Evolutionary conservation across 2,329 filamentous ascomycete genomes (phyloP), one percentile per base, ranked within the genome.

Genomic region (Coniella vitis): DNA sequence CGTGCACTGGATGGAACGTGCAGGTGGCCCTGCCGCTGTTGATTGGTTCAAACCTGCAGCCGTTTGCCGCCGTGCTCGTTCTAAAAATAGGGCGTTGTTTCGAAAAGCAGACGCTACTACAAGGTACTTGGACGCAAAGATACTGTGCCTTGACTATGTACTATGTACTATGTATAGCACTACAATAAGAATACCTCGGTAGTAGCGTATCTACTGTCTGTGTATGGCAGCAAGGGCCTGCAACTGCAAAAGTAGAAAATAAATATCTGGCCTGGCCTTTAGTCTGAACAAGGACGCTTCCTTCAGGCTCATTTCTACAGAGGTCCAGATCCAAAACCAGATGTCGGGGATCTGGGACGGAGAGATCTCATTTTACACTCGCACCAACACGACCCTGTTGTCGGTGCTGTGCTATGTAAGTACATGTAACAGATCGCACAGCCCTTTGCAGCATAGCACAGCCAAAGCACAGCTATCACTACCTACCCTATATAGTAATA

Each of bases 1-100:
- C 25, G 25, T 29, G 25, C 25, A 29, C 5, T 5, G 10, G 25
- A 29, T 29, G 38, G 38, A 10, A 10, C n/a, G 20, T 12, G 8
- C 8, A 31, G 14, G n/a, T 29, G n/a, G 22, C 40, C 20, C 25
- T 29, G n/a, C 25, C 25, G n/a, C 29, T 20, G 12, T 32, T 31
- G 16, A 42, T 42, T 42, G 40, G 40, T n/a, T 42, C 16, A 20
- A 17, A 22, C 10, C 8, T 10, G 14, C 29, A 20, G 17, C 40
- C 40, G 40, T 42, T 42, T 42, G 20, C 25, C 40, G 40, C 40
- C 40, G 40, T 42, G 40, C 22, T 21, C 29, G 19, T 42, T 25
- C 40, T 42, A 32, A 42, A 42, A 42, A 42, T 42, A 42, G 29
- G 7, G 16, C 17, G 25, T 21, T 42, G 40, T 42, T 42, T 42